Evolutionary conservation across 1,139 yeast genomes (phyloP), one percentile per base, ranked within the genome.

Genomic region (Geotrichum cucujoidarum): DNA sequence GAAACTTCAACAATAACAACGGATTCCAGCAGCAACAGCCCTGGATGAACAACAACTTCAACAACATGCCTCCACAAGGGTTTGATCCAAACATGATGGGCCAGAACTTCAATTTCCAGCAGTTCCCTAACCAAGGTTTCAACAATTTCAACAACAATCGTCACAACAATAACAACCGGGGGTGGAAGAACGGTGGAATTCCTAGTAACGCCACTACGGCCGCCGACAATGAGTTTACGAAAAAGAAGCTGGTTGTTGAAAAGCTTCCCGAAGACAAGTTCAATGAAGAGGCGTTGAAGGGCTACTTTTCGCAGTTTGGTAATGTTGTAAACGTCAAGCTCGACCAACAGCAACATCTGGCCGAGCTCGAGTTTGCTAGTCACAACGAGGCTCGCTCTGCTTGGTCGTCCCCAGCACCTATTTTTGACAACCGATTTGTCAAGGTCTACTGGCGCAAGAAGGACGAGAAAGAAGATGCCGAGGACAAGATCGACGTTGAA

Each of bases 391-490:
- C 78, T 2, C 61, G 59, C 8, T 61, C 59, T 7, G 78, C 78
- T 1, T 75, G 75, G 69, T 50, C 60, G 4, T 65, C 68, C 16
- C 75, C 77, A 0, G 67, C 60, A 3, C 73, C 77, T 4, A 69
- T 75, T n/a, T 74, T 74, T 53, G 70, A 67, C 50, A 74, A 75
- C 60, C 66, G 78, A 45, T 74, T 74, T 53, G 70, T 75, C 52
- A 73, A 73, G 57, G 68, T 75, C 30, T 73, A 60, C 58, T 74
- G 74, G 73, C 64, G 70, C 39, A 58, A 56, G 41, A 24, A 33
- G 21, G 40, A 42, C 11, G 34, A 34, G 4, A 14, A 31, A 4
- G 40, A 52, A 13, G 43, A 45, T 6, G 50, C 49, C 32, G 53
- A 54, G 20, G 56, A 62, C 4, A 58, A 63, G 40, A 49, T 65